A percentile compares a stretch with the other conserved stretches of the same genome.
Evolutionary conservation across 2,329 filamentous ascomycete species (phyloP).

Genomic region (Aspergillus novofumigatus): DNA sequence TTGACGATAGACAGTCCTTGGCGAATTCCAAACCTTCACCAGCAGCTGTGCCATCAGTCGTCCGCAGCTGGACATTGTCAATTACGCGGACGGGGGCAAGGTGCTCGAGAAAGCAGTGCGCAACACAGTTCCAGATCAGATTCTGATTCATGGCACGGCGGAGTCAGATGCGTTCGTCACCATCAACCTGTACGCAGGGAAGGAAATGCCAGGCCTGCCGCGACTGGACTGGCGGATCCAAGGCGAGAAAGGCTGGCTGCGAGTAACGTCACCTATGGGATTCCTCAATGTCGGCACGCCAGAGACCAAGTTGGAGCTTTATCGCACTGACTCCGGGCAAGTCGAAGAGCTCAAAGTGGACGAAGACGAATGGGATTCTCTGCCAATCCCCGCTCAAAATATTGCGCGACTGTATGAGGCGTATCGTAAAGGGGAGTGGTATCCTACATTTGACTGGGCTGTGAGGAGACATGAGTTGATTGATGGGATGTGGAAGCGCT

Average conservation of each 20-base stretch:
- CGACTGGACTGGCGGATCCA: conserved; percentile 24
- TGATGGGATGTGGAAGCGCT: conserved; percentile 25
- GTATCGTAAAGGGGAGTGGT: conserved; percentile 42
- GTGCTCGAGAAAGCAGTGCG: neutral
- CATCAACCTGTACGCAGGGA: conserved; percentile 49
- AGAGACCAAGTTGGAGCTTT: conserved; percentile 47
- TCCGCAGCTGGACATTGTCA: conserved; percentile 2
- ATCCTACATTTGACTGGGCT: conserved; percentile 44
- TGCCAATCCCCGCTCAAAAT: conserved; percentile 45
- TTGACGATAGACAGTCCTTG: neutral
- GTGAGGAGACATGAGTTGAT: conserved; percentile 48
- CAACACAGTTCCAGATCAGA: conserved; percentile 6
- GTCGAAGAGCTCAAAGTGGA: conserved; percentile 37
- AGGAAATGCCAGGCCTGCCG: conserved; percentile 23
- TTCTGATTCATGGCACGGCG: conserved; percentile 8
- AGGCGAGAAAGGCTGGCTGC: conserved; percentile 38
- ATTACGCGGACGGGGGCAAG: neutral
- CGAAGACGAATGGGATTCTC: conserved; percentile 45
- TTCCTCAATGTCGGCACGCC: conserved; percentile 34
- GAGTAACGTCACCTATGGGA: conserved; percentile 31
- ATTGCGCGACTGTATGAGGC: conserved; percentile 56
- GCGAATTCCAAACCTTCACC: neutral
- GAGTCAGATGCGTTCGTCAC: conserved; percentile 20
- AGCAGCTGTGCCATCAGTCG: conserved; percentile 3
- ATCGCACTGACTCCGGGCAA: conserved; percentile 46